Evolutionary conservation across 768 basidiomycete species (phyloP).

Genomic region (Wakefieldia striispora): DNA sequence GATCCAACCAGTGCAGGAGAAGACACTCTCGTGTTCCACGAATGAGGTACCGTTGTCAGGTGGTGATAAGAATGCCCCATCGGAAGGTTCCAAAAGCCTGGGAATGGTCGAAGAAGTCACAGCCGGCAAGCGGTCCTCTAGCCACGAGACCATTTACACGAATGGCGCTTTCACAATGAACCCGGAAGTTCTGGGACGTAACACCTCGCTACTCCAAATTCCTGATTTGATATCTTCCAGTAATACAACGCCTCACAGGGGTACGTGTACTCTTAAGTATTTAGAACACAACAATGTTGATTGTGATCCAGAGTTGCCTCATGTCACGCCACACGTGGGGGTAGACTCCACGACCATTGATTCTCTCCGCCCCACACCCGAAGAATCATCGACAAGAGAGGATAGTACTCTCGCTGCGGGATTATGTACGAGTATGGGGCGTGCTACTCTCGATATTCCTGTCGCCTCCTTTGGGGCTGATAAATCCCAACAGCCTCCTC

Average conservation of each 20-base stretch:
- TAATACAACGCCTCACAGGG: constrained; percentile 9
- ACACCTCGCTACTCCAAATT: constrained; percentile 8
- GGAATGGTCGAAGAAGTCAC: constrained; percentile 15
- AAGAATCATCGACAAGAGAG: constrained; percentile 6
- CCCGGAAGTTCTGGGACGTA: constrained; percentile 13
- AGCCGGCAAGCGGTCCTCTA: constrained; percentile 15
- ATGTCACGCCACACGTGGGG: constrained; percentile 12
- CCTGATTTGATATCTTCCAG: constrained; percentile 9
- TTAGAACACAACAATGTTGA: constrained; percentile 8
- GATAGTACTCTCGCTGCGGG: constrained; percentile 3
- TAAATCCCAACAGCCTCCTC: constrained; percentile 6
- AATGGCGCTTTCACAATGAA: constrained; percentile 15
- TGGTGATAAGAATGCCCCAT: constrained; percentile 10
- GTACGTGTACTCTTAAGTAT: constrained; percentile 11
- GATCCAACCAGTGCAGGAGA: constrained; percentile 36
- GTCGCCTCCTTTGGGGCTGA: constrained; percentile 5
- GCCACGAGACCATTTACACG: constrained; percentile 24
- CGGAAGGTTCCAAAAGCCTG: constrained; percentile 19
- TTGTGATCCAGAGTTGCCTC: constrained; percentile 12
- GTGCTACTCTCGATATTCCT: constrained; percentile 9
- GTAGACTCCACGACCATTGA: constrained; percentile 3
- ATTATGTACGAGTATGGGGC: constrained; percentile 6
- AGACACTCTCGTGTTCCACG: constrained; percentile 24
- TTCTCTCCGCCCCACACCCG: constrained; percentile 5
- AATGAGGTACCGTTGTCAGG: constrained; percentile 10